Percentiles rank a stretch among this genome's conserved stretches.
phyloP scores from a whole-genome alignment of 2,329 filamentous ascomycete species.

The Penicillium sclerotiorum region DNA sequence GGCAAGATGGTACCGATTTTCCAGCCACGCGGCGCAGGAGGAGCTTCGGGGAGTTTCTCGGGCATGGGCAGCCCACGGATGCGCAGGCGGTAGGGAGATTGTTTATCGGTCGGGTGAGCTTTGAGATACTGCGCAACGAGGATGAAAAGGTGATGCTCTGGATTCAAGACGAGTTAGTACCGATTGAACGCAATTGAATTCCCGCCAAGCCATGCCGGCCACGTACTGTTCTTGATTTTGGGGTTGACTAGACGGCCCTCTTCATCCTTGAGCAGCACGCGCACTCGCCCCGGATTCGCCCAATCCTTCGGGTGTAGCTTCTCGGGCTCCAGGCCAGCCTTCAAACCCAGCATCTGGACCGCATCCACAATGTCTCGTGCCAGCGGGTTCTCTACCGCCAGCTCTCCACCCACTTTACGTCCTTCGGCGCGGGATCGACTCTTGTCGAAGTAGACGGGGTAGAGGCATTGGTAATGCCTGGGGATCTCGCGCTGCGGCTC shows the following conservation, averaged over 20 bases:
- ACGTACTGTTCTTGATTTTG: slow-evolving; percentile 66
- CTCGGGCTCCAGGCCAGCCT: slow-evolving; percentile 78
- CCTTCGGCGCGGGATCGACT: slow-evolving; percentile 69
- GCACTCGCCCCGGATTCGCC: slow-evolving; percentile 91
- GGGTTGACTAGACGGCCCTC: slow-evolving; percentile 52
- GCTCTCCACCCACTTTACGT: slow-evolving; percentile 70
- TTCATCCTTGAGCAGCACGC: slow-evolving; percentile 68
- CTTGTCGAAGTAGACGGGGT: slow-evolving; percentile 93
- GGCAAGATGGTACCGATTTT: slow-evolving; percentile 85
- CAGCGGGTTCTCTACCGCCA: slow-evolving; percentile 81
- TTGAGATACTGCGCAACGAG: slow-evolving; percentile 76
- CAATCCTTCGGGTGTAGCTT: slow-evolving; percentile 96
- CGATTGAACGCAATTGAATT: not conserved
- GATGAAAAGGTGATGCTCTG: slow-evolving; percentile 82
- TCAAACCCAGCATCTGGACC: slow-evolving; percentile 67
- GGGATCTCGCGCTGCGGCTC: slow-evolving; percentile 59
- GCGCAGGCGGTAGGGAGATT: slow-evolving; percentile 69
- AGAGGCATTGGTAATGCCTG: slow-evolving; percentile 83
- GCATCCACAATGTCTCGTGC: slow-evolving; percentile 88
- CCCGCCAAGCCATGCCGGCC: not conserved
- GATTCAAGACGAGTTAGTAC: too few species aligned
- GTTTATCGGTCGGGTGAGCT: slow-evolving; percentile 74
- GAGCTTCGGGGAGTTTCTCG: slow-evolving; percentile 69
- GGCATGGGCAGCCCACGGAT: slow-evolving; percentile 73
- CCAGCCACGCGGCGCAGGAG: slow-evolving; percentile 83